Conservation (phyloP, 345 rosid species). For the Dovyalis caffra region DNA sequence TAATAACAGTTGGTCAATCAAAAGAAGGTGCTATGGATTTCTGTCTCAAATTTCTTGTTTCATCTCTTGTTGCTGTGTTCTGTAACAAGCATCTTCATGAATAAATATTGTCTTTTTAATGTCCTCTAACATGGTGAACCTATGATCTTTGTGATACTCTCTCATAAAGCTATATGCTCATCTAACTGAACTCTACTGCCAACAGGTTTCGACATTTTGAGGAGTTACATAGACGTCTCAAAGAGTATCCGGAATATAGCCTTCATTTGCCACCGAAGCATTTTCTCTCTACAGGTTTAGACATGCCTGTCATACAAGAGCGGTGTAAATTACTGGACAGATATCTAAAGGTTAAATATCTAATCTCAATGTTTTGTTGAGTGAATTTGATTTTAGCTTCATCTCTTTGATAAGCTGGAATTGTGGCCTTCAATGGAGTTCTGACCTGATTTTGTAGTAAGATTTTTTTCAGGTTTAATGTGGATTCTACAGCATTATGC, state of each 20-base stretch:
- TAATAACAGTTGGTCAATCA: conserved; percentile 91
- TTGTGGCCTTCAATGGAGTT: not conserved
- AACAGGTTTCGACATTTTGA: conserved; percentile 97
- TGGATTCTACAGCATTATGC: not conserved
- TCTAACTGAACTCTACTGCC: conserved; percentile 17
- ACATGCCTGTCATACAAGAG: conserved; percentile 75
- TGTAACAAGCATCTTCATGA: conserved; percentile 8
- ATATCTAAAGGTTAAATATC: conserved; percentile 74
- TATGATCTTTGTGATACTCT: not conserved
- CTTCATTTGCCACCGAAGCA: conserved; percentile 97
- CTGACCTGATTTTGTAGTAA: not conserved
- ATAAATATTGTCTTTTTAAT: not conserved
- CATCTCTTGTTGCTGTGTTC: conserved; percentile 5
- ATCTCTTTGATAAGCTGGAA: not conserved
- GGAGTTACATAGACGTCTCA: conserved; percentile 94
- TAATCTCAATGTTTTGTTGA: conserved; percentile 7
- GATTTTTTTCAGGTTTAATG: not conserved
- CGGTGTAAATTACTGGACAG: conserved; percentile 82
- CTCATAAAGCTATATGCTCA: not conserved
- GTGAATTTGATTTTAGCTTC: not conserved
- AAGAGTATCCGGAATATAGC: conserved; percentile 81
- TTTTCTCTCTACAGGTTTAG: conserved; percentile 92
- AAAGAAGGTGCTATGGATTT: conserved; percentile 71
- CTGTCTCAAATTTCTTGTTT: conserved; percentile 23
- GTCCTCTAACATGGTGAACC: conserved; percentile 8